phyloP scores from a whole-genome alignment of 495 filamentous ascomycete genomes.

The Articulospora tetracladia region DNA sequence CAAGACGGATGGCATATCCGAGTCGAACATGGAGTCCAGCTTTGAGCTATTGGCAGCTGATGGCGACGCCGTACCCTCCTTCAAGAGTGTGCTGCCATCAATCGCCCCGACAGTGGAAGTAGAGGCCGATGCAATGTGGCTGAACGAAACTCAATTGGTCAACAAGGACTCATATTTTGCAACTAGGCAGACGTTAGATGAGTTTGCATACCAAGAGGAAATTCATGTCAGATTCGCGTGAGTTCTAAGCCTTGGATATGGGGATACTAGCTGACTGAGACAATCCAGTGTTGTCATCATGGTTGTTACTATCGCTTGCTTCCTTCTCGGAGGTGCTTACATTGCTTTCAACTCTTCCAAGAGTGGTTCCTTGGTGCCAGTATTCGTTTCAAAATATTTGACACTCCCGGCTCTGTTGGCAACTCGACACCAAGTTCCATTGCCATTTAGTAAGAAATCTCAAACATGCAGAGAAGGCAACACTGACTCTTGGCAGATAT shows the following conservation, averaged over 20 bases:
- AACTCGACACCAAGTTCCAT: not conserved
- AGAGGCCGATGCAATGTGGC: not conserved
- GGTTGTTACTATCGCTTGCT: not conserved
- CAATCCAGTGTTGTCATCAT: not conserved
- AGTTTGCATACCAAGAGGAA: not conserved
- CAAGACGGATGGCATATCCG: not conserved
- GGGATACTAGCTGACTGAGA: not conserved
- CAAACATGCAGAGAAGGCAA: not conserved
- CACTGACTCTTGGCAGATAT: not conserved
- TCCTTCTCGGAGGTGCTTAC: not conserved
- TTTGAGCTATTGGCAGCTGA: not conserved
- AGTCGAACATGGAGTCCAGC: not conserved
- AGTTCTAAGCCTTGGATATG: not conserved
- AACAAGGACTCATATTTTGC: not conserved
- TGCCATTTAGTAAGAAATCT: not conserved
- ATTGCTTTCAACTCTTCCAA: not conserved
- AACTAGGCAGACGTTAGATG: not conserved
- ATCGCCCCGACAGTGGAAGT: not conserved
- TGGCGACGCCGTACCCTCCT: not conserved
- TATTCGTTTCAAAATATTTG: not conserved
- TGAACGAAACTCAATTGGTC: not conserved
- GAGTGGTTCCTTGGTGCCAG: not conserved
- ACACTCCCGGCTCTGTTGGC: not conserved
- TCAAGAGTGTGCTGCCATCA: not conserved
- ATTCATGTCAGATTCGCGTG: not conserved